phyloP scores from a whole-genome alignment of 495 filamentous ascomycete genomes.

The Trichoderma virens region DNA sequence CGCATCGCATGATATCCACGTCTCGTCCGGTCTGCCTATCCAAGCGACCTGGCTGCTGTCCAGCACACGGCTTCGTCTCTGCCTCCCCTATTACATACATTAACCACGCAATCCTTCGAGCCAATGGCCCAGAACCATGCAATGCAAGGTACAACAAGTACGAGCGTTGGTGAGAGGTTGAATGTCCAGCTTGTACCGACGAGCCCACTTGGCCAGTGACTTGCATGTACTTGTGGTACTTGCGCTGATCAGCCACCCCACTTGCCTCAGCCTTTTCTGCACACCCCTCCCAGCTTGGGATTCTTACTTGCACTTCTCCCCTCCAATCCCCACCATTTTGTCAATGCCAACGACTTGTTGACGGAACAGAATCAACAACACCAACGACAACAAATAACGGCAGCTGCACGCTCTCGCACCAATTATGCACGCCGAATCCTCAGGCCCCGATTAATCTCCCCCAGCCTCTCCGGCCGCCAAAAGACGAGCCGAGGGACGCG shows the following conservation, averaged over 20 bases:
- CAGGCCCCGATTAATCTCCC: no score
- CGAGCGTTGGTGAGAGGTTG: background rate
- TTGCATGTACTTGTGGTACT: conserved; percentile 2
- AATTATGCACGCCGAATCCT: no score
- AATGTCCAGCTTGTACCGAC: background rate
- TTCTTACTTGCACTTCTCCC: no score
- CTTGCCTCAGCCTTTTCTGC: background rate
- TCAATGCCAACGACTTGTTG: background rate
- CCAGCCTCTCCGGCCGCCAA: no score
- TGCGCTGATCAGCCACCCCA: background rate
- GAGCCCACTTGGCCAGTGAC: background rate
- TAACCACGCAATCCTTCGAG: background rate
- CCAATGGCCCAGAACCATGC: conserved; percentile 1
- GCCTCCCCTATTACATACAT: conserved; percentile 3
- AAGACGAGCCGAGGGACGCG: no score
- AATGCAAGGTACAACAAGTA: background rate
- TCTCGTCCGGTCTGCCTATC: background rate
- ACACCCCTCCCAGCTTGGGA: background rate
- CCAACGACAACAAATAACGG: no score
- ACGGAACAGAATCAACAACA: no score
- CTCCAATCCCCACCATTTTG: background rate
- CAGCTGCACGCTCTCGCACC: no score
- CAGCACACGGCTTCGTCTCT: background rate
- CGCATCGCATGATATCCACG: background rate
- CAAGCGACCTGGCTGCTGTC: background rate